Base-by-base conservation (phyloP, 169 alveolate species). In the Plasmodium vinckei region DNA sequence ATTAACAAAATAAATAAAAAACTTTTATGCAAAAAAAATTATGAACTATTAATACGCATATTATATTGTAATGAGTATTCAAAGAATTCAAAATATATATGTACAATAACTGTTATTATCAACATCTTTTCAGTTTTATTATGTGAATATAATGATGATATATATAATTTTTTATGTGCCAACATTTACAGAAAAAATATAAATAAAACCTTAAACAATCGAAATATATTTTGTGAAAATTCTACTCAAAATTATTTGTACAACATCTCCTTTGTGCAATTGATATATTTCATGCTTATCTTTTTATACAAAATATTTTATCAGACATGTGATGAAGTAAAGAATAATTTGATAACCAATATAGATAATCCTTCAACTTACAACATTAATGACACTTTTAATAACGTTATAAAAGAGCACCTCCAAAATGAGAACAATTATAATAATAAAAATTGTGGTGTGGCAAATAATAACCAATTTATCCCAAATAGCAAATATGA, bases 191-290 rank as follows among this genome's bases (percentile, higher is more conserved):
- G 91, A 9, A 13, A 17, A 23, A 59, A 59, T 46, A 42, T 86
- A 9, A 86, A 86, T 59, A 10, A 56, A 21, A 33, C 6, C 10
- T 25, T 69, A 17, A 68, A 86, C 53, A 23, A 47, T 25, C 56
- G 23, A n/a, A 71, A 69, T 33, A 59, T 70, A 23, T 69, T n/a
- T 25, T 86, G 87, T 49, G 33, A 49, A 12, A 17, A 57, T 9
- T 7, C 53, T 12, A 12, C 57, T n/a, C 9, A 65, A 21, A 67
- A 82, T 67, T 71, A 67, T 46, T 51, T 82, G 21, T 86, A 86
- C 44, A 63, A 86, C 46, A 86, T 86, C 33, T 86, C 91, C 27
- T 86, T 86, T 86, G 73, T 87, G 17, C 91, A 86, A 44, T 17
- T 86, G 27, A 86, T 86, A 15, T 86, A 86, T 64, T 86, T 86